These are phyloP conservation scores for Daedaleopsis nitida DNA, from an alignment of 768 basidiomycete species.

Conservation along the genomic window DNA sequence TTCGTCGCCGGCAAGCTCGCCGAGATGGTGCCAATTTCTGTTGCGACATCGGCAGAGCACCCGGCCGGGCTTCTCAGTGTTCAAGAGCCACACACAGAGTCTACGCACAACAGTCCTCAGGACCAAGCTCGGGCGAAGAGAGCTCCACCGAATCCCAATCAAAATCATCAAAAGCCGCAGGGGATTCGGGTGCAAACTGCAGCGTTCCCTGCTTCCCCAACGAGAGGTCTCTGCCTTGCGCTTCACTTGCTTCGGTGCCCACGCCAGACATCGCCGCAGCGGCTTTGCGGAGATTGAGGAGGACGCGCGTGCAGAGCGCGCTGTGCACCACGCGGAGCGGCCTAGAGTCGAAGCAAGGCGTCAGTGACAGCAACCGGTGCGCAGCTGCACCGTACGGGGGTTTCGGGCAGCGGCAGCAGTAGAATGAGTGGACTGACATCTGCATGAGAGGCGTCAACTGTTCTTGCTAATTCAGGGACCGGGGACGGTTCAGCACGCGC, in stretches of 20 bases:
- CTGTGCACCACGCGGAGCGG: slow-evolving; percentile 13
- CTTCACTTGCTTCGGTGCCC: not conserved
- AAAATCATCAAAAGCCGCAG: not conserved
- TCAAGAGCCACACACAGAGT: too few species aligned
- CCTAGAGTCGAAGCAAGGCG: not conserved
- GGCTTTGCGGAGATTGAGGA: slow-evolving; percentile 13
- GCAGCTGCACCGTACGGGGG: not conserved
- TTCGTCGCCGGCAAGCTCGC: too few species aligned
- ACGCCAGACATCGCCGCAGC: slow-evolving; percentile 3
- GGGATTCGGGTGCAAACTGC: not conserved
- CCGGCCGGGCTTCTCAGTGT: too few species aligned
- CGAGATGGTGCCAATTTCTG: too few species aligned
- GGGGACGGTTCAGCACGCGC: too few species aligned
- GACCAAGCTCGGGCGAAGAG: too few species aligned
- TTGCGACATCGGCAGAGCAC: too few species aligned
- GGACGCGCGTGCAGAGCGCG: slow-evolving; percentile 15
- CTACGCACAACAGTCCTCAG: too few species aligned
- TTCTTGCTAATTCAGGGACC: not conserved
- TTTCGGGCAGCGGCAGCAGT: not conserved
- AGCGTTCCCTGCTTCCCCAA: not conserved
- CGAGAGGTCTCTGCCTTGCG: too few species aligned
- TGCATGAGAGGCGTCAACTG: not conserved
- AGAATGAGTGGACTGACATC: not conserved
- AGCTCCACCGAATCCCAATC: too few species aligned
- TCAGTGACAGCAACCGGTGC: not conserved